Percentiles rank a stretch among this genome's conserved stretches.
phyloP scores from a whole-genome alignment of 805 yeast species.

The Candida suzukii region DNA sequence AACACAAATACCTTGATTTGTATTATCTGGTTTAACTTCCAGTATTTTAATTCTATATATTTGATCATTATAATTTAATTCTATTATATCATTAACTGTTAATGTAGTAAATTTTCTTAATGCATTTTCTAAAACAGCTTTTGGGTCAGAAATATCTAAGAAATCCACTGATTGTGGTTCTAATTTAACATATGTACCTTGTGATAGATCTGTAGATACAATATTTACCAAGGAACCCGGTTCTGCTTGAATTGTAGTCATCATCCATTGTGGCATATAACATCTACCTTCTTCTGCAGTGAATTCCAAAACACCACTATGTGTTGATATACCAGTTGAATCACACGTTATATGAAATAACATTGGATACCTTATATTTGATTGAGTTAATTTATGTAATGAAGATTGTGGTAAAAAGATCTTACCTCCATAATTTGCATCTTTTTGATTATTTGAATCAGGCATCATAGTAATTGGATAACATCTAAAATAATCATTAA shows the following conservation, averaged over 20 bases:
- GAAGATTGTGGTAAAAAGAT: conserved; percentile 93
- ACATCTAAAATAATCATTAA: conserved; percentile 86
- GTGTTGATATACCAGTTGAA: conserved; percentile 50
- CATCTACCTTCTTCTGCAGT: conserved; percentile 96
- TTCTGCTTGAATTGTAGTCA: conserved; percentile 60
- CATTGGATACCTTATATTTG: conserved; percentile 95
- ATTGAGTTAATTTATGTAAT: conserved; percentile 77
- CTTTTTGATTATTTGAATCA: conserved; percentile 61
- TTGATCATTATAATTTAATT: conserved; percentile 75
- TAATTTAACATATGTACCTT: conserved; percentile 83
- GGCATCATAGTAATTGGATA: conserved; percentile 92
- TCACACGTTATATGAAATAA: conserved; percentile 74
- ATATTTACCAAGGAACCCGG: conserved; percentile 82
- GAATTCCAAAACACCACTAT: conserved; percentile 93
- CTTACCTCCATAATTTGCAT: conserved; percentile 91
- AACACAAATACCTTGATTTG: conserved; percentile 72
- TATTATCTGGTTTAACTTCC: conserved; percentile 76
- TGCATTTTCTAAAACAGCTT: conserved; percentile 92
- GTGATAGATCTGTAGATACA: conserved; percentile 69
- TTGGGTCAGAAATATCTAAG: conserved; percentile 89
- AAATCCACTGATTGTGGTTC: conserved; percentile 95
- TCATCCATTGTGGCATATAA: conserved; percentile 95
- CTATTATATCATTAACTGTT: conserved; percentile 77
- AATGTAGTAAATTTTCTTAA: conserved; percentile 84
- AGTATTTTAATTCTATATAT: conserved; percentile 74